Base-by-base conservation (phyloP, 495 filamentous ascomycete species). In the Talaromyces adpressus region DNA sequence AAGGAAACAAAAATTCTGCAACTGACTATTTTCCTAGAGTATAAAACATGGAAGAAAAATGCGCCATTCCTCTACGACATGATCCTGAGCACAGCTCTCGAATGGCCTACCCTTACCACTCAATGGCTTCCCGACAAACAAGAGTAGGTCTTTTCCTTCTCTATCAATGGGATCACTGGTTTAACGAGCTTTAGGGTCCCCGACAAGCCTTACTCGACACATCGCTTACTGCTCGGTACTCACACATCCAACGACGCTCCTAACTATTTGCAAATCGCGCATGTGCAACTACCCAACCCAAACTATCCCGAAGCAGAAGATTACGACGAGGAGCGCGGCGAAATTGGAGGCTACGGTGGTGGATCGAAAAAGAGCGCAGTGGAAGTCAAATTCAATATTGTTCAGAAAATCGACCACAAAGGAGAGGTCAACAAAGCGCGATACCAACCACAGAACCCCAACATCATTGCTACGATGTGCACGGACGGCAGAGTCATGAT, bases 1-100 rank as follows among this genome's bases (percentile, higher is more conserved):
- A 25, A n/a, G 12, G n/a, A 14, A 25, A 22, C 30, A 11, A 47
- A 30, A 32, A 4, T 52, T 54, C 18, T 52, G 20, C 23, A 45
- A 52, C 57, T 67, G 69, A 67, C 70, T n/a, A 22, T 5, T 53
- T 18, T 9, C 29, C 27, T 71, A 93, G 95, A 98, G 77, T 99
- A 99, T 84, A 99, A 99, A 73, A 96, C 91, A 66, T 99, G 95
- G 95, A 99, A 99, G 83, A 99, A 99, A 84, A 98, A 98, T 76
- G 89, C 91, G 66, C 92, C 93, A 3, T 97, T 97, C 74, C 89
- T 99, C 67, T 99, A 99, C 75, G 95, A 97, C 70, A 87, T 97
- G 82, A 93, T 98, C 63, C 77, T 96, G 32, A 93, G 94, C 69
- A 93, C 89, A 54, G 95, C 95, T 36, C 80, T 99, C 52, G 93